Base-by-base conservation (phyloP, 2,329 filamentous ascomycete genomes). In the Shiraia sp. region DNA sequence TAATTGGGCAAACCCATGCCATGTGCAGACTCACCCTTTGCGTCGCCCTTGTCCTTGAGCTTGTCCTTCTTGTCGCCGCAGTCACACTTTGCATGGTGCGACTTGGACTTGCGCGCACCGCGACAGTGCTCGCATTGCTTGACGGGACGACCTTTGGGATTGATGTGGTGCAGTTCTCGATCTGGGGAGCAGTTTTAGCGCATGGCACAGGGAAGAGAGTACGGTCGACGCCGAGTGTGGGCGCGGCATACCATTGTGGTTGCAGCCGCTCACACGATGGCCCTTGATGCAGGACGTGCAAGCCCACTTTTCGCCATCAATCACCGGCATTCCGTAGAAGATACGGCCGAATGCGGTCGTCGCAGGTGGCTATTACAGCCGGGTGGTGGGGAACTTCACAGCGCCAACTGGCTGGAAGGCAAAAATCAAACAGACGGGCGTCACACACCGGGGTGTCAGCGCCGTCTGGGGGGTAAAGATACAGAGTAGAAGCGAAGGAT, bases 71-170 rank as follows among this genome's bases (percentile, higher is more conserved):
- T 96, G 73, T 95, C 89, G 69, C 90, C 91, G 72, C 93, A 99
- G 73, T 97, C 91, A 75, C 93, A 99, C 73, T 93, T 95, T 66
- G 93, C 83, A 73, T 97, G 93, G 53, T 92, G 89, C 45, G 91
- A 86, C 62, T 93, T 89, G 72, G 90, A 92, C 80, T 97, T 97
- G 76, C 93, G 91, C 79, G 95, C 87, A 57, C 87, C 83, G 70
- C 93, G 92, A 75, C 93, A 99, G 75, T 99, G 93, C 58, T 90
- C 83, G 75, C 93, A 99, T 85, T 99, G 93, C 61, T 93, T 96
- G 59, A 97, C 90, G 49, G 93, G 93, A 51, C 92, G 88, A 65
- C 92, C 92, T 78, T 97, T 97, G 72, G 95, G 96, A 73, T 95
- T 95, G 76, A 96, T 95, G 70, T 95, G 90, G 66, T 89, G 87